phyloP scores from a whole-genome alignment of 2,329 filamentous ascomycete genomes.

The Aspergillus nomiae region DNA sequence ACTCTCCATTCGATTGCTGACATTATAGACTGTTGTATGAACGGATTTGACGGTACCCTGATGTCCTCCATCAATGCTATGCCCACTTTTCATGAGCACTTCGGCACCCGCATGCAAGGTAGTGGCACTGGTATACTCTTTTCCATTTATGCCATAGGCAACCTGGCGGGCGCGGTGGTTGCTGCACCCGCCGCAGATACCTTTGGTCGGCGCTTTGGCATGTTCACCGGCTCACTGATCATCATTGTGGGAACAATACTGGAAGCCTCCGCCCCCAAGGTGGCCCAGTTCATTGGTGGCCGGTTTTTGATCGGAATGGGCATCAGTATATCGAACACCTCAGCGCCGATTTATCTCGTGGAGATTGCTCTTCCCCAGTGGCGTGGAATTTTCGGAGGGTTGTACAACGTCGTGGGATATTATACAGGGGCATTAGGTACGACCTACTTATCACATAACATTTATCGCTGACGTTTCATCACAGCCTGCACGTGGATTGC shows the following conservation, averaged over 20 bases:
- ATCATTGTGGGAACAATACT: conserved; percentile 30
- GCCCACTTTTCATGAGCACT: conserved; percentile 46
- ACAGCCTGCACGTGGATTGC: conserved; percentile 22
- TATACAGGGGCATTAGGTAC: conserved; percentile 16
- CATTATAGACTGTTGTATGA: conserved; percentile 19
- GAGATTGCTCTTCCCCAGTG: conserved; percentile 34
- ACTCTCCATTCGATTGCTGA: background rate
- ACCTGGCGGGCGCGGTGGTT: conserved; percentile 47
- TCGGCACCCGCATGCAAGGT: conserved; percentile 37
- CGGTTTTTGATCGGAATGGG: conserved; percentile 38
- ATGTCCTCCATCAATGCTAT: conserved; percentile 51
- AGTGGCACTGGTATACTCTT: conserved; percentile 49
- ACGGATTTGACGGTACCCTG: conserved; percentile 28
- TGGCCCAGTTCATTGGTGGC: conserved; percentile 30
- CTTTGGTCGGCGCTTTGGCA: conserved; percentile 46
- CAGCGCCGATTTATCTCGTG: conserved; percentile 31
- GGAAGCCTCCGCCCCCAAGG: conserved; percentile 23
- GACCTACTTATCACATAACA: background rate
- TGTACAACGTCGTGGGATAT: conserved; percentile 30
- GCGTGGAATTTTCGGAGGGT: conserved; percentile 29
- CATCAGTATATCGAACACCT: conserved; percentile 37
- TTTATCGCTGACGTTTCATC: background rate
- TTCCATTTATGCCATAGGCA: conserved; percentile 45
- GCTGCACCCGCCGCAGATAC: conserved; percentile 48
- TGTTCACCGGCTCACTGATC: conserved; percentile 43